Percentiles rank a stretch among this genome's conserved stretches.
Evolutionary conservation across 129 eudicot genomes (phyloP).

Genomic region (Glebionis coronaria): DNA sequence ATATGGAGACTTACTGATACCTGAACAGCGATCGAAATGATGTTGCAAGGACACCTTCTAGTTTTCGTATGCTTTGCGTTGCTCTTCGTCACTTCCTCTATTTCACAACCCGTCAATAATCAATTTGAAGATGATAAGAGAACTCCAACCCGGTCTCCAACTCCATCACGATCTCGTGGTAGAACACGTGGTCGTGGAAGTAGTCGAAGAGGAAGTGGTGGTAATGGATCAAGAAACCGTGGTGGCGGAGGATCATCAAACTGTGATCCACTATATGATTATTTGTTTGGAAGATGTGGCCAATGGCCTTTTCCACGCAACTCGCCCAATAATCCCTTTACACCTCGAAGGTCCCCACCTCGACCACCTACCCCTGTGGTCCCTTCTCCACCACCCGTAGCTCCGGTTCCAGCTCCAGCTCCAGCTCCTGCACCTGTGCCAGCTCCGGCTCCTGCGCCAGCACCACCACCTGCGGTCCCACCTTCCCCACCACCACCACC

Average conservation of each 20-base stretch:
- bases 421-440: background rate
- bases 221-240: slow-evolving; percentile 15
- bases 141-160: slow-evolving; percentile 6
- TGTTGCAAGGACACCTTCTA: slow-evolving; percentile 23
- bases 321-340: slow-evolving; percentile 49
- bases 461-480: slow-evolving; percentile 22
- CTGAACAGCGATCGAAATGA: slow-evolving; percentile 2
- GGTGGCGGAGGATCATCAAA: slow-evolving; percentile 27
- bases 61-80: slow-evolving; percentile 22
- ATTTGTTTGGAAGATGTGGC: slow-evolving; percentile 54
- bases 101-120: slow-evolving; percentile 27
- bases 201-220: slow-evolving; percentile 16
- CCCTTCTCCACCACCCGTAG: slow-evolving; percentile 27
- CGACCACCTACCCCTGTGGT: slow-evolving; percentile 23
- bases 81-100: slow-evolving; percentile 32
- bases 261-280: slow-evolving; percentile 56
- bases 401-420: background rate
- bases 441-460: slow-evolving; percentile 23
- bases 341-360: slow-evolving; percentile 27
- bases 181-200: slow-evolving; percentile 13
- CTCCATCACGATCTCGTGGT: slow-evolving; percentile 7
- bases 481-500: slow-evolving; percentile 28
- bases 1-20: background rate
- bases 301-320: slow-evolving; percentile 60
- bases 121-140: slow-evolving; percentile 13